Evolutionary conservation across 257 asterid species (phyloP), one percentile per base, ranked within the genome.

Genomic region (Nicotiana undulata): DNA sequence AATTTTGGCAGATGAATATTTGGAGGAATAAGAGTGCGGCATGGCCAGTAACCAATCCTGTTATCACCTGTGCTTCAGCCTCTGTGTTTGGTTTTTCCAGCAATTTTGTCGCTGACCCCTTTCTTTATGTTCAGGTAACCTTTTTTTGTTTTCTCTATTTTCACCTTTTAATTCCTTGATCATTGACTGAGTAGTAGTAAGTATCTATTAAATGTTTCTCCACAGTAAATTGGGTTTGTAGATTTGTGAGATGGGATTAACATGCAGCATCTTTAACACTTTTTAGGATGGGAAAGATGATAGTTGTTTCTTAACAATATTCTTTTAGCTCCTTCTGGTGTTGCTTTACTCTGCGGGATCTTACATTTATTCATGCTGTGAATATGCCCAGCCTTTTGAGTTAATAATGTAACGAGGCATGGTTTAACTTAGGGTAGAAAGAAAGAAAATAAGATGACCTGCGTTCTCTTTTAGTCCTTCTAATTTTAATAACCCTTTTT

Each of bases 21-120:
- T 88, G 92, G 92, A 90, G 81, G 81, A 87, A 91, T 52, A 77
- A 88, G 85, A 84, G 82, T 81, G 91, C 91, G 83, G 93, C 97
- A 64, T 92, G 93, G 92, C 95, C 97, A 44, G 90, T 91, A 22
- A 93, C 92, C 65, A 92, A 92, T 80, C 95, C 95, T 5, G 87
- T 91, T 75, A 68, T 90, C 83, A 90, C 91, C 63, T 92, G 97
- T 86, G 95, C 95, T 78, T 89, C 91, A 12, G 87, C 85, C 84
- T 92, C 97, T 46, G 86, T 82, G 83, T 88, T 92, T 68, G 95
- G 93, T 3, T 75, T 86, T 28, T 92, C 95, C 67, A 92, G 94
- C 81, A 92, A 92, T 80, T 92, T 89, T 79, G 97, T 92, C 37
- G 97, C 95, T 31, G 93, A 92, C 76, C 93, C 95, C 59, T 91